Base-by-base conservation (phyloP, 495 filamentous ascomycete species). In the Hypoxylon cercidicola region DNA sequence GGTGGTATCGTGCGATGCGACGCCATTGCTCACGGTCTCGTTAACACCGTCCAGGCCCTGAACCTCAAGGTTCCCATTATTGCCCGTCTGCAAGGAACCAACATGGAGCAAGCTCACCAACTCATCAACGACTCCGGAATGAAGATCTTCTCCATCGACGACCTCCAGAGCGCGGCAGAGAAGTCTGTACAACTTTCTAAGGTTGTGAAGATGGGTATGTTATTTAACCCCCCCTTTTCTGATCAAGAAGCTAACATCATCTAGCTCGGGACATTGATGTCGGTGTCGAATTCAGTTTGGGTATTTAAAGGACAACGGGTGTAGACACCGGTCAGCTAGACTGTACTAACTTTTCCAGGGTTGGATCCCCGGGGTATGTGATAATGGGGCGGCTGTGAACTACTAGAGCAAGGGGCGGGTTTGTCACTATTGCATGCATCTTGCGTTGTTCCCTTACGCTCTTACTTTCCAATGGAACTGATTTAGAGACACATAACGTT, bases 141-240 rank as follows among this genome's bases (percentile, higher is more conserved):
- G 71, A 99, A 98, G 89, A 99, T 99, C 80, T 99, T 99, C 85
- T 96, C 91, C 54, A 97, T 99, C 64, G 95, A 99, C 73, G 96
- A 99, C 81, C 86, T 99, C 65, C 96, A 98, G 81, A 94, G 78
- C 75, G 96, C 95, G 48, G 95, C 95, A 56, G 96, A 99, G 87
- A 98, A 96, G 84, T 89, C 93, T 1, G 95, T 99, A 72, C 95
- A 99, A 80, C 93, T 99, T 76, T 97, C 92, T 57, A 98, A 97
- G 85, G 91, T 99, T 48, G 96, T 99, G 68, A 98, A 97, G 87
- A 91, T 97, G 92, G 89, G 88, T 90, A 83, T 77, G 88, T 81
- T 48, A 21, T 46, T 16, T 35, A 21, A 30, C 52, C 39, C 64
- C 40, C 18, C 58, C 12, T 39, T 43, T 15, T 13, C 10, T 20